Conservation (phyloP, 352 stramenopile genomes). For the Pythium brassicae region DNA sequence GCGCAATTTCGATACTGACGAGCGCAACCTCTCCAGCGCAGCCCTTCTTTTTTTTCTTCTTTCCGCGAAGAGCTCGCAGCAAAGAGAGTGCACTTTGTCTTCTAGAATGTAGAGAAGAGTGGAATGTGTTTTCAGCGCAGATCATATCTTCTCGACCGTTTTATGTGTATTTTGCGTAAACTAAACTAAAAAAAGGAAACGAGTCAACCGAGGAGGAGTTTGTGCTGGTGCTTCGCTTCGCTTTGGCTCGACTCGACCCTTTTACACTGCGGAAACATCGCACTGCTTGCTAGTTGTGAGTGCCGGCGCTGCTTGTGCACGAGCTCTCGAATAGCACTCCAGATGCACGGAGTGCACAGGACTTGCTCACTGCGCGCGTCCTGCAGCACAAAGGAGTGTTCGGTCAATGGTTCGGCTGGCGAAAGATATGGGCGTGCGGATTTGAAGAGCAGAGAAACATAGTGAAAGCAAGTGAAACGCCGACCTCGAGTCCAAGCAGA, state of each 20-base stretch:
- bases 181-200: not conserved
- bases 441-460: not conserved
- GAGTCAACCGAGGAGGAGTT: not conserved
- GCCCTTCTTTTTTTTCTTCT: slow-evolving; percentile 1
- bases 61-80: not conserved
- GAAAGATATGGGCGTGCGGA: too few species aligned
- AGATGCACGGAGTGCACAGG: too few species aligned
- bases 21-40: not conserved
- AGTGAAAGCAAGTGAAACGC: not conserved
- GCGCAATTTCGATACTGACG: slow-evolving; percentile 37
- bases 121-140: not conserved
- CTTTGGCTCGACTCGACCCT: too few species aligned
- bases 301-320: too few species aligned
- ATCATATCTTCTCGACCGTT: slow-evolving; percentile 2
- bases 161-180: not conserved
- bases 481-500: not conserved
- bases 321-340: too few species aligned
- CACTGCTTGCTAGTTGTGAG: too few species aligned
- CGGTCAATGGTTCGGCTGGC: too few species aligned
- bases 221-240: not conserved
- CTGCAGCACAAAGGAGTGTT: too few species aligned
- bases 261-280: too few species aligned
- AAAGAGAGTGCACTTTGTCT: not conserved
- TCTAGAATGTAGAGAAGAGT: too few species aligned
- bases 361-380: too few species aligned